Base-by-base conservation (phyloP, 164 flowering plant species). In the Kalanchoe fedtschenkoi region DNA sequence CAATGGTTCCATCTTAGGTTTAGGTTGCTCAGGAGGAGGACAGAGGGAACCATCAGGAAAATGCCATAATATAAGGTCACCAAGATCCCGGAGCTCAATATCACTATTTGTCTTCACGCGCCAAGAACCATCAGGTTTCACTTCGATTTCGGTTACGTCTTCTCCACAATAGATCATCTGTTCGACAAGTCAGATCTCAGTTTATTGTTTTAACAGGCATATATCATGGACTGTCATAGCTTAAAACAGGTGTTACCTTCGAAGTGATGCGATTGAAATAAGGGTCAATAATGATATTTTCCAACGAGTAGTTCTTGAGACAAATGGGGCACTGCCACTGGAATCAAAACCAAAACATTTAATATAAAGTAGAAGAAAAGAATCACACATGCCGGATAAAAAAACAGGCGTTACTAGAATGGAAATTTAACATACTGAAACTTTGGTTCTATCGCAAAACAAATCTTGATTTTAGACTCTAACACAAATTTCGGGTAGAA, bases 311-410 rank as follows among this genome's bases (percentile, higher is more conserved):
- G 77, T 95, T 95, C 77, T 82, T 87, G 21, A 91, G 81, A 75
- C 99, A 95, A 54, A 91, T 86, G 34, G 99, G 99, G 68, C 99
- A 95, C 69, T 95, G 99, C 99, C 99, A 95, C 99, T 95, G 89
- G 72, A 86, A 17, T n/a, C 34, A 68, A 19, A 34, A 34, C 32
- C 56, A 51, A 26, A 47, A 51, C 21, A 24, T 26, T 51, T 15
- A 47, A 26, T 1, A 43, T 24, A n/a, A 29, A 51, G n/a, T n/a
- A 51, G 26, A 29, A 51, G 3, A 51, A 11, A 13, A 24, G 3
- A 11, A 5, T 26, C 28, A 29, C 1, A 28, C 5, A 29, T 51
- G 56, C 56, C 26, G 9, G 0, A 47, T 11, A 47, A 6, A 11
- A 51, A 51, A 21, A 47, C 9, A 44, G 24, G 11, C n/a, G n/a